Conservation (phyloP, 140 eudicot genomes). For the Ambrosia hybrid region DNA sequence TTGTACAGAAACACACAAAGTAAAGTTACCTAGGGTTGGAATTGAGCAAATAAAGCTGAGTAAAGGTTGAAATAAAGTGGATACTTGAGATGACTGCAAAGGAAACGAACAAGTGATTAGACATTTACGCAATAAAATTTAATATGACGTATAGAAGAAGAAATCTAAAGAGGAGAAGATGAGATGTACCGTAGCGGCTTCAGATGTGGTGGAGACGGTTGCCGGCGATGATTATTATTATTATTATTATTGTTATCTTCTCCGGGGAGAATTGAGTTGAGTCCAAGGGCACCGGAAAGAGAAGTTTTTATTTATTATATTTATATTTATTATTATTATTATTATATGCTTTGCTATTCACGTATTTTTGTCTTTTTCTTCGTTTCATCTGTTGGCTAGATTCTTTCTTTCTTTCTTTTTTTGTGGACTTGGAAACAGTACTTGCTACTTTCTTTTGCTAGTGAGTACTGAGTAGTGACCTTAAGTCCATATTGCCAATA, state of each 20-base stretch:
- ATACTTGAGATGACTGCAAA: not conserved
- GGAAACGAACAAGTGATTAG: not conserved
- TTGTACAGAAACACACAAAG: not conserved
- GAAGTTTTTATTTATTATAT: not conserved
- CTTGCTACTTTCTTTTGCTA: too few species aligned
- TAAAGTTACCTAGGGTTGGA: constrained; percentile 22
- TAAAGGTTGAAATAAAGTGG: not conserved
- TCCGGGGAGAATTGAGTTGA: not conserved
- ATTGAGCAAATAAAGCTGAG: not conserved
- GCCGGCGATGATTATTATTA: not conserved
- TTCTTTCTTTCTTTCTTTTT: not conserved
- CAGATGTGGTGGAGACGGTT: constrained; percentile 1
- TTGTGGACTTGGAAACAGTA: not conserved
- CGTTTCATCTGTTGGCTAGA: constrained; percentile 14
- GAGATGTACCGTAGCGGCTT: not conserved
- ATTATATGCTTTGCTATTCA: constrained; percentile 33
- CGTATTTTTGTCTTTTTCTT: constrained; percentile 33
- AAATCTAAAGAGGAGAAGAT: not conserved
- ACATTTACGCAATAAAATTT: not conserved
- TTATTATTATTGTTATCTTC: not conserved
- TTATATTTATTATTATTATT: too few species aligned
- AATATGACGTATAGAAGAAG: constrained; percentile 4
- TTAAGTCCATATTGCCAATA: too few species aligned
- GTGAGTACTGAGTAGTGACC: too few species aligned
- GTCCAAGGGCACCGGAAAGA: not conserved